A percentile compares a stretch with the other conserved stretches of the same genome.
Conservation (phyloP, 192 early-diverging fungal genomes). For the Endogone sp. region DNA sequence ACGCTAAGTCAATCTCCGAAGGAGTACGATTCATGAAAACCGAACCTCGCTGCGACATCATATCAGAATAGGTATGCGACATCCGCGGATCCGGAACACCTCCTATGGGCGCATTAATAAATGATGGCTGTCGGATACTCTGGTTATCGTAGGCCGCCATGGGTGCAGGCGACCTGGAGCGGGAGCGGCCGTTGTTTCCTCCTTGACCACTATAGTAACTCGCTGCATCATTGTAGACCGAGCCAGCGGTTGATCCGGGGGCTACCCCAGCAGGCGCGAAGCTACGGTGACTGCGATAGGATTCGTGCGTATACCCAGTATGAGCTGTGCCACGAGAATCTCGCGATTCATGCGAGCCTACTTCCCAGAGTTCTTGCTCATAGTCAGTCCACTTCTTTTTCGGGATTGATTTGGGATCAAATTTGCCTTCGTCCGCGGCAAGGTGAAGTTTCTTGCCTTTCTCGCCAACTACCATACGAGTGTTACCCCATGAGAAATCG, state of each 20-base stretch:
- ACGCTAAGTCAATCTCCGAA: not conserved
- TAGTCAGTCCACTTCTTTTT: conserved; percentile 81
- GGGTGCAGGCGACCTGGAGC: conserved; percentile 8
- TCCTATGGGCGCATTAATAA: not conserved
- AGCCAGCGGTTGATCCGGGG: conserved; percentile 33
- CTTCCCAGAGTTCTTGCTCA: conserved; percentile 69
- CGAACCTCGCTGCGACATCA: conserved; percentile 13
- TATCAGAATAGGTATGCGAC: conserved; percentile 13
- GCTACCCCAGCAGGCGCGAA: not conserved
- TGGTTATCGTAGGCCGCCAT: conserved; percentile 8
- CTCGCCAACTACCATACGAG: conserved; percentile 86
- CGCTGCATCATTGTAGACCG: conserved; percentile 28
- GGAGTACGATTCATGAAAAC: not conserved
- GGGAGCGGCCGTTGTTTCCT: conserved; percentile 2
- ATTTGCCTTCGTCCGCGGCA: conserved; percentile 67
- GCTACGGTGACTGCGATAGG: conserved; percentile 27
- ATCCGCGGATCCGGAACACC: conserved; percentile 6
- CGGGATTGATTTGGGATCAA: conserved; percentile 73
- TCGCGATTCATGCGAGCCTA: conserved; percentile 40
- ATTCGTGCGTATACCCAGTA: conserved; percentile 39
- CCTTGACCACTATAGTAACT: conserved; percentile 3
- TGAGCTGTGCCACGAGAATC: conserved; percentile 41
- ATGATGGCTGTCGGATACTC: not conserved
- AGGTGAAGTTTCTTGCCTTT: conserved; percentile 67
- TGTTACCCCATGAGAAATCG: conserved; percentile 99